Percentiles rank a stretch among this genome's conserved stretches.
Evolutionary conservation across 768 basidiomycete genomes (phyloP).

Genomic region (Calocybe gangraenosa): DNA sequence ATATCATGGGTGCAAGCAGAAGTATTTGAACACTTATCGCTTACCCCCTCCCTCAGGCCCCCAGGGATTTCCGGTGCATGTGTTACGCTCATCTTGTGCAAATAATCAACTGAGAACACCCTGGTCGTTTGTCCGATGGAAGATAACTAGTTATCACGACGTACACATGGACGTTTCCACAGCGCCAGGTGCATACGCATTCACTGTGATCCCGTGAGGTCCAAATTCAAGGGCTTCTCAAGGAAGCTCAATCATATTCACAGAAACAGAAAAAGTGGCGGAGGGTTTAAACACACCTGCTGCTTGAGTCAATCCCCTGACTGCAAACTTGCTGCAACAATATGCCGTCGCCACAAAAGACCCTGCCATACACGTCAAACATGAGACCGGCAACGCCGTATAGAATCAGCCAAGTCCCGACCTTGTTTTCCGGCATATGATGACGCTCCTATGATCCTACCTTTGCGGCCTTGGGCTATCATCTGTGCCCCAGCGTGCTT

Average conservation of each 20-base stretch:
- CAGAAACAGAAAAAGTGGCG: no score
- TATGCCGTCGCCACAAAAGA: no score
- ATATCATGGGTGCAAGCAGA: not conserved
- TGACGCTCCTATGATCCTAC: slow-evolving; percentile 8
- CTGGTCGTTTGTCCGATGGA: no score
- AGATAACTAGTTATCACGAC: not conserved
- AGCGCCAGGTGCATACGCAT: slow-evolving; percentile 35
- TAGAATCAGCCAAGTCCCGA: no score
- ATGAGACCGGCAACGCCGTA: no score
- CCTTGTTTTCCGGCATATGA: not conserved
- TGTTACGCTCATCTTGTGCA: not conserved
- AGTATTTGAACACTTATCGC: not conserved
- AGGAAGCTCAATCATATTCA: no score
- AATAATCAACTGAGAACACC: slow-evolving; percentile 2
- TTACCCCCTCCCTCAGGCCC: slow-evolving; percentile 2
- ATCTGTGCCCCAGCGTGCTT: slow-evolving; percentile 13
- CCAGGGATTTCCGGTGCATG: slow-evolving; percentile 1
- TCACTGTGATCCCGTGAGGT: slow-evolving; percentile 35
- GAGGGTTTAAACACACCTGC: no score
- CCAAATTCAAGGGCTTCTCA: slow-evolving; percentile 33
- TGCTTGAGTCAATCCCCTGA: no score
- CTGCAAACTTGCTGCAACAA: no score
- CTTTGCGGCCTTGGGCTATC: slow-evolving; percentile 11
- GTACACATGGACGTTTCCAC: slow-evolving; percentile 16
- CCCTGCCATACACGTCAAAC: no score